Evolutionary conservation across 2,329 filamentous ascomycete genomes (phyloP), one percentile per base, ranked within the genome.

Genomic region (Alternaria novae-zelandiae): DNA sequence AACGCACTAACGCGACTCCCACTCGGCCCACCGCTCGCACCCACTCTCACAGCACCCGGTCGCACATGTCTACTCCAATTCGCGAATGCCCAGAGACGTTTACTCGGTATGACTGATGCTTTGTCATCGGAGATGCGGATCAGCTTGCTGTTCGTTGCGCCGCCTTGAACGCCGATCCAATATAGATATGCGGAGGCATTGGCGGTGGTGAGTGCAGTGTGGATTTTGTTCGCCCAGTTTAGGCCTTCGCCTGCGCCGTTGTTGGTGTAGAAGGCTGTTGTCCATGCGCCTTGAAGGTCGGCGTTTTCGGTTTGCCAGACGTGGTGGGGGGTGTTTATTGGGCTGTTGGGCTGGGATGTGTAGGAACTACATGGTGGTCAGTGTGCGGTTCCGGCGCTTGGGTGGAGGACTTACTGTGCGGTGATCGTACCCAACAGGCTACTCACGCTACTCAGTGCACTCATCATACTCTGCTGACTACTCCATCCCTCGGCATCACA

Each of bases 161-260:
- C 79, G 58, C 76, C 79, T 59, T 82, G 79, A 3, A 74, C 73
- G 25, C 85, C 84, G 69, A 85, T 81, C 86, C 86, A 88, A 75
- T 86, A 87, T 2, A 88, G 77, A 68, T 87, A 87, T 0, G 81
- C 86, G 4, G 82, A 84, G 2, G 82, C 76, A 63, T 85, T 83
- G 26, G 80, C 81, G 64, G 80, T 81, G 12, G 83, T 79, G 10
- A 88, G 77, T 11, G 82, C 84, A 26, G 80, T 79, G 49, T 84
- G 83, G 57, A 88, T 84, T 68, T 85, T 83, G 68, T 83, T 83
- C 2, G 86, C 86, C 86, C 85, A 88, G 12, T 83, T 85, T 61
- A 86, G 75, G 9, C 86, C 86, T 64, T 88, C 86, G 58, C 83
- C 83, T 0, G 80, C 78, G 26, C 80, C 82, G 54, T 85, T 84